phyloP scores from a whole-genome alignment of 1,284 basidiomycete genomes.

The Amanita bisporigera region DNA sequence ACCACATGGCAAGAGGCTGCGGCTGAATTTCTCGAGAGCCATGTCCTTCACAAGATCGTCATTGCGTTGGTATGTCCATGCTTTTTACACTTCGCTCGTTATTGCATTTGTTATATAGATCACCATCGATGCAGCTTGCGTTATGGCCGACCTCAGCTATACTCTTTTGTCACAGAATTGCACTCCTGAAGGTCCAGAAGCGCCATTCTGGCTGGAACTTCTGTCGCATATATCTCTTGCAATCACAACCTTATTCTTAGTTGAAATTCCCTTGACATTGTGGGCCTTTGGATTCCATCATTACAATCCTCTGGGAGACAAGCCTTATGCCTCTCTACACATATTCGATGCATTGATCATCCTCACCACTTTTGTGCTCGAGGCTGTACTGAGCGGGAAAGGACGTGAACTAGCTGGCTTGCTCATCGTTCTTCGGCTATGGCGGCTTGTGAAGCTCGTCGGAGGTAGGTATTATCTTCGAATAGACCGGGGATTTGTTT shows the following conservation, averaged over 20 bases:
- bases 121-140: constrained; percentile 65
- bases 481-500: constrained; percentile 11
- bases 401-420: constrained; percentile 73
- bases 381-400: constrained; percentile 66
- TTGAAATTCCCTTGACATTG: constrained; percentile 73
- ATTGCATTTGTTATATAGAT: constrained; percentile 51
- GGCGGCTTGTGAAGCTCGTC: constrained; percentile 79
- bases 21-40: constrained; percentile 59
- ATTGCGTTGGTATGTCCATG: constrained; percentile 59
- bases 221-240: constrained; percentile 65
- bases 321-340: constrained; percentile 64
- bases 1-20: constrained; percentile 28
- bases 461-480: constrained; percentile 55
- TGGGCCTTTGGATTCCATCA: constrained; percentile 65
- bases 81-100: constrained; percentile 12
- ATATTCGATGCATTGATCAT: constrained; percentile 76
- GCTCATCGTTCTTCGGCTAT: constrained; percentile 74
- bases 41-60: constrained; percentile 59
- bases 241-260: constrained; percentile 73
- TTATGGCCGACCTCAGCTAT: constrained; percentile 72
- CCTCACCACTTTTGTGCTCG: constrained; percentile 71
- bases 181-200: constrained; percentile 51
- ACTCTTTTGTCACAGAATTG: constrained; percentile 64
- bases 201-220: constrained; percentile 58
- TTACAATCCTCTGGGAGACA: constrained; percentile 61